A percentile compares a stretch with the other conserved stretches of the same genome.
These are phyloP conservation scores for Phytopythium kandeliae DNA, from an alignment of 352 stramenopile species.

Conservation along the genomic window DNA sequence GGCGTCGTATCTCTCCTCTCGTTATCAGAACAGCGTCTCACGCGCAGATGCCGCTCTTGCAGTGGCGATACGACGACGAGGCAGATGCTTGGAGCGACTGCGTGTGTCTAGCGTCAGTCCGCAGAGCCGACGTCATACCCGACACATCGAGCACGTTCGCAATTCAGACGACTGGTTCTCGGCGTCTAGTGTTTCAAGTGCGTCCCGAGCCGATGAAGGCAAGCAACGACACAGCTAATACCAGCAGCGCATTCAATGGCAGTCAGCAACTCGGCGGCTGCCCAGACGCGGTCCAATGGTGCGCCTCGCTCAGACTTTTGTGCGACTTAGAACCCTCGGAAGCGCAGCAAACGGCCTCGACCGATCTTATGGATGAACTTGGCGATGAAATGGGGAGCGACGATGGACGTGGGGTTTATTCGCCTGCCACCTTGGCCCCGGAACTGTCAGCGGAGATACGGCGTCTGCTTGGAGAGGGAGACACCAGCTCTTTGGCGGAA, in stretches of 20 bases:
- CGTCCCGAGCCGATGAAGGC: conserved; percentile 8
- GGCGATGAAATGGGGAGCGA: background rate
- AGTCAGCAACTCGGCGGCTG: background rate
- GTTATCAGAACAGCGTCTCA: background rate
- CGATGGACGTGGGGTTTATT: background rate
- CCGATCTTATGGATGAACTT: background rate
- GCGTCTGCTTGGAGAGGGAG: background rate
- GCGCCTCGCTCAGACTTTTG: background rate
- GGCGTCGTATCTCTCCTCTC: background rate
- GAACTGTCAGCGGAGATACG: background rate
- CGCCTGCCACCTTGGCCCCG: background rate
- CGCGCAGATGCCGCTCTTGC: background rate
- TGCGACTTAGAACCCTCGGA: background rate
- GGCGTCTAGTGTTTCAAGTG: conserved; percentile 44
- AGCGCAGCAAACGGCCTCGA: background rate
- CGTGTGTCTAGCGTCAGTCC: conserved; percentile 31
- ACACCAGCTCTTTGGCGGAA: background rate
- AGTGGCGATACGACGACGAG: conserved; percentile 33
- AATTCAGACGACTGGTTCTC: conserved; percentile 22
- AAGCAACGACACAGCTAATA: background rate
- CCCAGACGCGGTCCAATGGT: background rate
- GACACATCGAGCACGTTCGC: conserved; percentile 27
- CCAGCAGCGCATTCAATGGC: background rate
- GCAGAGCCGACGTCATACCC: conserved; percentile 13
- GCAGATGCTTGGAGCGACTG: conserved; percentile 7